phyloP scores from a whole-genome alignment of 164 flowering plant species.

The Vitis riparia region DNA sequence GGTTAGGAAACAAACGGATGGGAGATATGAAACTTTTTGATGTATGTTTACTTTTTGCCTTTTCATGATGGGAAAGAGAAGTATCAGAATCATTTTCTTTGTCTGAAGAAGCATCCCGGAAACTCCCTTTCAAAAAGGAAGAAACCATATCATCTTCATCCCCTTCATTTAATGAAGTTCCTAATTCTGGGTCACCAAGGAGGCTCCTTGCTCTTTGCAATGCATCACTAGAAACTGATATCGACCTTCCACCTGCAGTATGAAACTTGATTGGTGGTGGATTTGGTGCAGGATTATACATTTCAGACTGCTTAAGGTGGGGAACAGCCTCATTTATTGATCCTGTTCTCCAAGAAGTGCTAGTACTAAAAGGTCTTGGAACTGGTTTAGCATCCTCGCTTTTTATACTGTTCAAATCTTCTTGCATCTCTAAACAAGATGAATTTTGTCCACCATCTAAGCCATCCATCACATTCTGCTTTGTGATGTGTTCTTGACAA shows the following conservation, averaged over 20 bases:
- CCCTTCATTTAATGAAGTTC: constrained; percentile 31
- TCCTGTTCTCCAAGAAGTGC: background rate
- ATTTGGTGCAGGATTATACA: constrained; percentile 26
- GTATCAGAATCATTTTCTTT: constrained; percentile 33
- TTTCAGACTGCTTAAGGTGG: constrained; percentile 20
- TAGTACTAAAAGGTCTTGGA: constrained; percentile 9
- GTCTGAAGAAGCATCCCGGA: constrained; percentile 18
- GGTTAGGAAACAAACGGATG: constrained; percentile 29
- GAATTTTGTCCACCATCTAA: constrained; percentile 19
- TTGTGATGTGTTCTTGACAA: constrained; percentile 16
- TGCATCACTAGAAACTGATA: constrained; percentile 89
- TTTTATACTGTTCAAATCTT: constrained; percentile 2
- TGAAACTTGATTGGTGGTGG: constrained; percentile 73
- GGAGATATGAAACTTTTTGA: constrained; percentile 45
- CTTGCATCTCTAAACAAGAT: constrained; percentile 19
- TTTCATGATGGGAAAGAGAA: constrained; percentile 26
- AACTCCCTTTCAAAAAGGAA: constrained; percentile 19
- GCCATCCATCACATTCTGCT: constrained; percentile 9
- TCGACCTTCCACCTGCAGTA: constrained; percentile 90
- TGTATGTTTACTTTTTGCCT: constrained; percentile 16
- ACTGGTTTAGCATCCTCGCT: constrained; percentile 9
- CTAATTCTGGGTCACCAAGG: constrained; percentile 78
- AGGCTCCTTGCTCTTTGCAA: constrained; percentile 85
- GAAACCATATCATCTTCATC: constrained; percentile 24
- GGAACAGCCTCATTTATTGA: constrained; percentile 16